These are phyloP conservation scores for Nicotiana tomentosiformis DNA, from an alignment of 257 asterid genomes.

Conservation along the genomic window DNA sequence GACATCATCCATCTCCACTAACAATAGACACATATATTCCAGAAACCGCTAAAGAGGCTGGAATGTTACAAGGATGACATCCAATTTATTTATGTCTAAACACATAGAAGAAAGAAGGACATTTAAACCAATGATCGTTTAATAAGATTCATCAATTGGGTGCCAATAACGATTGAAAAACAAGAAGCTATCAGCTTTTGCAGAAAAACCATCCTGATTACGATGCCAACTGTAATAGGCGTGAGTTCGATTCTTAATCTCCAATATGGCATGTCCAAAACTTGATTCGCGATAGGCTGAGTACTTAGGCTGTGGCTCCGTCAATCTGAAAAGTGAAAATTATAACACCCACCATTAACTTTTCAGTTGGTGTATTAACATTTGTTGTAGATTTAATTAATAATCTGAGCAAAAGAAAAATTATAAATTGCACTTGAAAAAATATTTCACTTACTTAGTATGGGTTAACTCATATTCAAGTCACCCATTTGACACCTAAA, in stretches of 20 bases:
- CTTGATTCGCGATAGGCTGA: not conserved
- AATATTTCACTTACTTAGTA: no score
- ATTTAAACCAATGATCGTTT: not conserved
- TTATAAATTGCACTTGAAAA: no score
- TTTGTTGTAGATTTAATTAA: no score
- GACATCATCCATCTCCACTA: not conserved
- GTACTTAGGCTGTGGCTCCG: not conserved
- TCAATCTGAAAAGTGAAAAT: not conserved
- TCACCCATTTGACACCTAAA: no score
- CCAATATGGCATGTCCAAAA: not conserved
- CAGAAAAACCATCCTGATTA: not conserved
- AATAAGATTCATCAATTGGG: not conserved
- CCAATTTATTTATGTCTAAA: not conserved
- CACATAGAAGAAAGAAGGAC: not conserved
- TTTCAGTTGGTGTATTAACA: not conserved
- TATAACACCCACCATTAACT: not conserved
- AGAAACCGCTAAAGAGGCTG: not conserved
- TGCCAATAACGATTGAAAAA: not conserved
- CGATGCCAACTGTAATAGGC: not conserved
- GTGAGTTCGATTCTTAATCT: not conserved
- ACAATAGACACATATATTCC: not conserved
- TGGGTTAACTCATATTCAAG: no score
- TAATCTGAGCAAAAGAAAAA: no score
- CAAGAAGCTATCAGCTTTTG: not conserved
- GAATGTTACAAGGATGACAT: not conserved